Percentiles rank a stretch among this genome's conserved stretches.
Conservation (phyloP, 1,139 yeast genomes). For the Hyphopichia wangnamkhiaoensis region DNA sequence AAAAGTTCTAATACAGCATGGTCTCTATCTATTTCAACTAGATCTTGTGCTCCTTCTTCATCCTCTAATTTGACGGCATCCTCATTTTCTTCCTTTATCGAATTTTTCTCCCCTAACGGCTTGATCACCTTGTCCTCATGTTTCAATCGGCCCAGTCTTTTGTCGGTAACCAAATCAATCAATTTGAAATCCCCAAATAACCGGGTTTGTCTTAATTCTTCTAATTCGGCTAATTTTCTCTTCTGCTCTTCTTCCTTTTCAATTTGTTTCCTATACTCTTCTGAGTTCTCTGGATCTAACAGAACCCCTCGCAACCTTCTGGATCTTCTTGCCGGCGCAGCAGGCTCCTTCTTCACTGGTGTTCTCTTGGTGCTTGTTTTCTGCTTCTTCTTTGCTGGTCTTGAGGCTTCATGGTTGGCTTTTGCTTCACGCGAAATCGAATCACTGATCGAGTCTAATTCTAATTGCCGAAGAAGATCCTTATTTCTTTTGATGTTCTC, state of each 20-base stretch:
- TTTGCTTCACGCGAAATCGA: conserved; percentile 31
- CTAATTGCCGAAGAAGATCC: conserved; percentile 38
- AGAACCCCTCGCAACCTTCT: conserved; percentile 66
- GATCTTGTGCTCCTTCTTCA: conserved; percentile 17
- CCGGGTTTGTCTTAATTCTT: conserved; percentile 52
- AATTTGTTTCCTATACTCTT: conserved; percentile 32
- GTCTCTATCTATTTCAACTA: conserved; percentile 23
- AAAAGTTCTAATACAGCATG: conserved; percentile 41
- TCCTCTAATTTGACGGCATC: conserved; percentile 17
- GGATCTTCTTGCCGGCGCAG: conserved; percentile 61
- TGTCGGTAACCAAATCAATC: conserved; percentile 54
- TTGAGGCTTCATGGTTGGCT: conserved; percentile 9
- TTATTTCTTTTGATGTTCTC: conserved; percentile 49
- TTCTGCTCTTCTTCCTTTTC: conserved; percentile 39
- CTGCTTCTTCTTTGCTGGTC: conserved; percentile 21
- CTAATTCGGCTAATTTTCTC: conserved; percentile 44
- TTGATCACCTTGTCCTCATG: conserved; percentile 29
- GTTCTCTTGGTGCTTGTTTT: conserved; percentile 17
- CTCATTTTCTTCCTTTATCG: conserved; percentile 20
- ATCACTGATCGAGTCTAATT: conserved; percentile 35
- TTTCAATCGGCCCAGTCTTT: conserved; percentile 36
- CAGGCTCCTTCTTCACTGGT: conserved; percentile 23
- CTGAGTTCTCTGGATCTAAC: conserved; percentile 38
- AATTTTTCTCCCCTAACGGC: conserved; percentile 7
- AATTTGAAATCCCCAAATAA: conserved; percentile 64